Percentiles rank a stretch among this genome's conserved stretches.
These are phyloP conservation scores for Limonium bicolor DNA, from an alignment of 148 eudicot species.

Conservation along the genomic window DNA sequence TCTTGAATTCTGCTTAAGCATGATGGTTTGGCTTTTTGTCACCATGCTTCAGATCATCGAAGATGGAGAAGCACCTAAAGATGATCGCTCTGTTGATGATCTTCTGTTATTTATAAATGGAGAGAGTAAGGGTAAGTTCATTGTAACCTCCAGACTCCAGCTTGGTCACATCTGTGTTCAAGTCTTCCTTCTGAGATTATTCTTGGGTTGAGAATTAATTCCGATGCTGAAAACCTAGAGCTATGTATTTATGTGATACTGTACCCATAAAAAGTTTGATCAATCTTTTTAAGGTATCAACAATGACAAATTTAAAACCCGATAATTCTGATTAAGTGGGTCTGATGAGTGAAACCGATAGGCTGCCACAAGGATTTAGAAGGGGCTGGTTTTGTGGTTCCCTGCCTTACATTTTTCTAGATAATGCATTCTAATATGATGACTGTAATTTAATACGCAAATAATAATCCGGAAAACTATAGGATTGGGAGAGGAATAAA, in stretches of 20 bases:
- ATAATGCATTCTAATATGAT: neutral
- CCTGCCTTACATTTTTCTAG: no score
- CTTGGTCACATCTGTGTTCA: neutral
- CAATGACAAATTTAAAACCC: no score
- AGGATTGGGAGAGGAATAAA: neutral
- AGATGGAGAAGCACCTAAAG: constrained; percentile 48
- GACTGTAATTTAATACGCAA: neutral
- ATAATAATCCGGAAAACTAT: neutral
- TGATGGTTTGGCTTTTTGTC: constrained; percentile 7
- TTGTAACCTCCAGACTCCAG: neutral
- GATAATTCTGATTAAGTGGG: no score
- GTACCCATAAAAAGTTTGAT: no score
- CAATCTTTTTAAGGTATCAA: no score
- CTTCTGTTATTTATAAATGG: constrained; percentile 85
- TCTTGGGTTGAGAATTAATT: no score
- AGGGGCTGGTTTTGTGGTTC: no score
- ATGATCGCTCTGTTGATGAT: constrained; percentile 85
- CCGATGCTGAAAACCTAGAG: no score
- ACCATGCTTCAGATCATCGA: constrained; percentile 37
- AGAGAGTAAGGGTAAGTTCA: constrained; percentile 38
- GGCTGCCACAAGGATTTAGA: no score
- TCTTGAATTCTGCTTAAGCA: neutral
- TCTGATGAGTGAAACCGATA: no score
- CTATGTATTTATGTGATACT: no score
- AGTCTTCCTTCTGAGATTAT: neutral